phyloP scores from a whole-genome alignment of 345 rosid genomes.

The Corchorus capsularis region DNA sequence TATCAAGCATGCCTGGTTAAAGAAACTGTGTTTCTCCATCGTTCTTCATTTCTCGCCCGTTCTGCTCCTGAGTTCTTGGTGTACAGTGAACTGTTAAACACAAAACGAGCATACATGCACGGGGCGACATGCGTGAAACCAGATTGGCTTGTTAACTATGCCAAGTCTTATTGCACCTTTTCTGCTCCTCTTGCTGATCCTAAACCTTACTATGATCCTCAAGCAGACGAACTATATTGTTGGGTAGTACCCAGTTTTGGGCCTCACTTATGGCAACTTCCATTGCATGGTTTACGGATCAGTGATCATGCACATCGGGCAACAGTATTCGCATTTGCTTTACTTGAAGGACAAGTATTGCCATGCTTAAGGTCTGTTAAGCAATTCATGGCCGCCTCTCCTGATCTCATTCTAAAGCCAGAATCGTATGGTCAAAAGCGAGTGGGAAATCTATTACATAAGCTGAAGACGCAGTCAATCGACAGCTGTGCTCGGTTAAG shows the following conservation, averaged over 20 bases:
- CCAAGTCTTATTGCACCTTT: slow-evolving; percentile 54
- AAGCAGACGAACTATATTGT: slow-evolving; percentile 51
- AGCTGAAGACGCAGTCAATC: slow-evolving; percentile 44
- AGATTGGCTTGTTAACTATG: slow-evolving; percentile 79
- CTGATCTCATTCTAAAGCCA: slow-evolving; percentile 54
- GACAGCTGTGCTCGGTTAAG: slow-evolving; percentile 52
- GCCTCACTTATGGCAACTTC: slow-evolving; percentile 72
- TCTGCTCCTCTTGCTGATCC: slow-evolving; percentile 61
- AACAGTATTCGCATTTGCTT: slow-evolving; percentile 66
- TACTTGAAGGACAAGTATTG: slow-evolving; percentile 78
- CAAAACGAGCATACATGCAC: slow-evolving; percentile 81
- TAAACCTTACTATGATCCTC: slow-evolving; percentile 61
- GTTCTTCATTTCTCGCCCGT: slow-evolving; percentile 62
- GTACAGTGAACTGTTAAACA: slow-evolving; percentile 67
- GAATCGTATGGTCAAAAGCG: slow-evolving; percentile 63
- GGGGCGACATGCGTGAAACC: slow-evolving; percentile 77
- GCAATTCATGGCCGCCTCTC: slow-evolving; percentile 55
- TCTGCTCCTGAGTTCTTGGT: slow-evolving; percentile 88
- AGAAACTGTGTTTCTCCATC: slow-evolving; percentile 77
- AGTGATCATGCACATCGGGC: slow-evolving; percentile 33
- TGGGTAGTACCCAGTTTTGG: slow-evolving; percentile 72
- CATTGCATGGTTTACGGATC: slow-evolving; percentile 46
- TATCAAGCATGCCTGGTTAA: slow-evolving; percentile 74
- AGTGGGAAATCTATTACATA: slow-evolving; percentile 62
- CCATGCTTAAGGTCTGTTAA: slow-evolving; percentile 57